These are phyloP conservation scores for Sugiyamaella boreocaroliniensis DNA, from an alignment of 805 yeast genomes.

Conservation along the genomic window DNA sequence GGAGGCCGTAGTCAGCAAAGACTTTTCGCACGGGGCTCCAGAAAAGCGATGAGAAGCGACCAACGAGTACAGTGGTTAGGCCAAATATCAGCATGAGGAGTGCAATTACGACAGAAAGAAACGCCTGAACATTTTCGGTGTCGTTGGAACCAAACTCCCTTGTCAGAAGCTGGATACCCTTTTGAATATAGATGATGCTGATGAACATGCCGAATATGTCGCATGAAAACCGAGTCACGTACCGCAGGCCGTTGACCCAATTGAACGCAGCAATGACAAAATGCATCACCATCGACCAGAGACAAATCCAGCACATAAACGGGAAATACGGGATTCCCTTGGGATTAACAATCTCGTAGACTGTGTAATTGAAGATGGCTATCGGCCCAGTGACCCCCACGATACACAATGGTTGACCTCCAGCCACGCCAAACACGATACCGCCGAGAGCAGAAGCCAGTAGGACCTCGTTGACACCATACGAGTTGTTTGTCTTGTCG, in stretches of 20 bases:
- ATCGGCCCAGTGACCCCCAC: conserved; percentile 98
- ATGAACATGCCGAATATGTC: conserved; percentile 92
- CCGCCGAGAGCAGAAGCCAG: conserved; percentile 85
- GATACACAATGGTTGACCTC: conserved; percentile 89
- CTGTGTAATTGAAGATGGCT: conserved; percentile 85
- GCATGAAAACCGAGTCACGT: conserved; percentile 76
- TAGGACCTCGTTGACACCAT: conserved; percentile 87
- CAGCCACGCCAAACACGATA: conserved; percentile 71
- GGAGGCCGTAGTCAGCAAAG: conserved; percentile 81
- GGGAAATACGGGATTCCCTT: conserved; percentile 57
- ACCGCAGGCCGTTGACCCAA: conserved; percentile 56
- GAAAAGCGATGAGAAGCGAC: conserved; percentile 56
- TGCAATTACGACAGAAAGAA: conserved; percentile 67
- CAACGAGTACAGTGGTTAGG: conserved; percentile 49
- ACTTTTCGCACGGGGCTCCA: conserved; percentile 56
- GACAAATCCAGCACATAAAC: conserved; percentile 91
- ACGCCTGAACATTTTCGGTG: conserved; percentile 46
- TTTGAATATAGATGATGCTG: conserved; percentile 78
- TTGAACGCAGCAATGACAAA: conserved; percentile 63
- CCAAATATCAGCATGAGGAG: conserved; percentile 76
- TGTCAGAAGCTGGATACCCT: conserved; percentile 76
- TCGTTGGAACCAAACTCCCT: conserved; percentile 52
- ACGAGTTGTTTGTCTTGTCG: conserved; percentile 77
- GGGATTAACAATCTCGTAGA: conserved; percentile 61
- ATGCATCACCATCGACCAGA: conserved; percentile 87